These are phyloP conservation scores for Lepraria neglecta DNA, from an alignment of 495 filamentous ascomycete genomes.

Conservation along the genomic window DNA sequence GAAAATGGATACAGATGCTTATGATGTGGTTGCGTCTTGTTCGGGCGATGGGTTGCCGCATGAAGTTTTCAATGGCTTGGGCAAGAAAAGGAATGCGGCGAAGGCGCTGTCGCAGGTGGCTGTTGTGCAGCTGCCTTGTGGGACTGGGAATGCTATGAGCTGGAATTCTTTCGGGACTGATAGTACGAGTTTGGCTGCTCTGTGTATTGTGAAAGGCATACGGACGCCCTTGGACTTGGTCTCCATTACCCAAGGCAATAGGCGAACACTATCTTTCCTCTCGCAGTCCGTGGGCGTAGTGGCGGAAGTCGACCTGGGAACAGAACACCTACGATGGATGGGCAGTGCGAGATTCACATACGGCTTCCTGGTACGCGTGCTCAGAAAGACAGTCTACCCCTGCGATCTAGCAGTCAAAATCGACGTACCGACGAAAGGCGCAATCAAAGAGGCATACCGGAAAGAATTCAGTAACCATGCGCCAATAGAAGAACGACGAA, in stretches of 20 bases:
- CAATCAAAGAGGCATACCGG: conserved; percentile 67
- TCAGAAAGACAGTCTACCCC: conserved; percentile 70
- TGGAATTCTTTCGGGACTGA: conserved; percentile 82
- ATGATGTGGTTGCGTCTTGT: conserved; percentile 79
- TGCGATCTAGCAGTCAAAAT: conserved; percentile 82
- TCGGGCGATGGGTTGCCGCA: conserved; percentile 90
- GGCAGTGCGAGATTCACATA: conserved; percentile 76
- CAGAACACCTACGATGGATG: conserved; percentile 90
- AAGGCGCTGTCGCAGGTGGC: conserved; percentile 73
- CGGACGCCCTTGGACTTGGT: conserved; percentile 75
- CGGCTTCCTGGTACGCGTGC: conserved; percentile 67
- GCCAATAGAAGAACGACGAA: conserved; percentile 26
- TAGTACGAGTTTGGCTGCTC: conserved; percentile 65
- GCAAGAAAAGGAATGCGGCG: conserved; percentile 63
- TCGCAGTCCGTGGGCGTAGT: conserved; percentile 88
- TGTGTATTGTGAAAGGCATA: conserved; percentile 79
- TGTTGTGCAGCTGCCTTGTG: conserved; percentile 83
- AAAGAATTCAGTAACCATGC: conserved; percentile 40
- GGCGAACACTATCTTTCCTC: conserved; percentile 74
- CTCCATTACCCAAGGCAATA: conserved; percentile 74
- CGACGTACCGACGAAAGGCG: conserved; percentile 67
- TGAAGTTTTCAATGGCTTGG: conserved; percentile 92
- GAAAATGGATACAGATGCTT: conserved; percentile 69
- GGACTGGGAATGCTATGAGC: conserved; percentile 89
- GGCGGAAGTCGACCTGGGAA: conserved; percentile 81